phyloP scores from a whole-genome alignment of 2,329 filamentous ascomycete species.

The Chrysoporthe cubensis region DNA sequence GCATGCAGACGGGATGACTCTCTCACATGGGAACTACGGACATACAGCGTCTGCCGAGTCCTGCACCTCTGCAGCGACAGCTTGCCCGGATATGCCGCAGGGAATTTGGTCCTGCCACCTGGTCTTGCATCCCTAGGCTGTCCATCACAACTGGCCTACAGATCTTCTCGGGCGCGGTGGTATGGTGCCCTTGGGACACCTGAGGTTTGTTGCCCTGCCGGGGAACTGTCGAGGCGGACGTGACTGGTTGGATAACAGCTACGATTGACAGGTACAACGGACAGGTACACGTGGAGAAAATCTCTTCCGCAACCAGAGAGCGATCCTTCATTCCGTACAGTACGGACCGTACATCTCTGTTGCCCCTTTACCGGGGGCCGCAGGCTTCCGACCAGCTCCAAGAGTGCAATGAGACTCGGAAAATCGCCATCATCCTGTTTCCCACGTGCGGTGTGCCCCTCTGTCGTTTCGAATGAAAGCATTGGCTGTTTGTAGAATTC shows the following conservation, averaged over 20 bases:
- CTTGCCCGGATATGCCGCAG: not conserved
- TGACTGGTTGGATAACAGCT: not conserved
- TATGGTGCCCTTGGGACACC: not conserved
- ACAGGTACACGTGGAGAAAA: not conserved
- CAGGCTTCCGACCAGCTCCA: not conserved
- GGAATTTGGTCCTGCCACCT: not conserved
- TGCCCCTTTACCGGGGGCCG: not conserved
- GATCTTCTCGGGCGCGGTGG: not conserved
- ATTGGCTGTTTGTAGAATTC: not conserved
- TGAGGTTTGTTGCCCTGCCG: not conserved
- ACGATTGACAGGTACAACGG: constrained; percentile 6
- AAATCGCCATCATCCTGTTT: not conserved
- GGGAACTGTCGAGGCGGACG: not conserved
- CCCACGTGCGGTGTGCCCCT: not conserved
- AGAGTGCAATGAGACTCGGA: not conserved
- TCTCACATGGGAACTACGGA: not conserved
- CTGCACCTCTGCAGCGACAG: not conserved
- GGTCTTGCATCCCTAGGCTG: not conserved
- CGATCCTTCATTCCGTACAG: not conserved
- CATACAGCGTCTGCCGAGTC: not conserved
- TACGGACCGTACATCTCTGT: not conserved
- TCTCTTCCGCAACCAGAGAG: constrained; percentile 6
- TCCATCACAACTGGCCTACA: not conserved
- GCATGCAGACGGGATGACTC: not conserved
- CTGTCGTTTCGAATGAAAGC: not conserved